phyloP scores from a whole-genome alignment of 2,329 filamentous ascomycete genomes.

The Penicillium brasilianum region DNA sequence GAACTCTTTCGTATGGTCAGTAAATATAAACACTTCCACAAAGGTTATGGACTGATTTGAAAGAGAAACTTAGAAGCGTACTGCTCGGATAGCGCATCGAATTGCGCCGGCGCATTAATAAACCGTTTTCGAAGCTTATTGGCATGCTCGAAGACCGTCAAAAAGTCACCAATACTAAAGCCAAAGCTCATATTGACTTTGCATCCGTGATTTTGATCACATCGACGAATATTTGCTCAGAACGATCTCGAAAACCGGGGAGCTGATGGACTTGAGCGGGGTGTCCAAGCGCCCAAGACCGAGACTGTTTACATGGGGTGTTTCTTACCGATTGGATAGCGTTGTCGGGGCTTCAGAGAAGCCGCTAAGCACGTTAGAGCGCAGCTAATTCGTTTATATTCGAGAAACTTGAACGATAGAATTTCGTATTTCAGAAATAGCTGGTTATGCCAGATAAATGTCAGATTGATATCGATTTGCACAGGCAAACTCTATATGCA shows the following conservation, averaged over 20 bases:
- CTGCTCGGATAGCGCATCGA: not conserved
- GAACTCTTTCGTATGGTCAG: not conserved
- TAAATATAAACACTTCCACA: too few relatives aligned
- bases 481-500: slow-evolving; percentile 1
- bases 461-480: not conserved
- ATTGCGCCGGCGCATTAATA: not conserved
- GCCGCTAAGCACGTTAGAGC: not conserved
- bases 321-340: not conserved
- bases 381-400: not conserved
- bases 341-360: not conserved
- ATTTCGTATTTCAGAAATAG: not conserved
- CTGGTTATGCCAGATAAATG: not conserved
- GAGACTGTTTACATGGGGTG: not conserved
- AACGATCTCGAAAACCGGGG: not conserved
- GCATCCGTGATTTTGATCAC: not conserved
- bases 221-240: not conserved
- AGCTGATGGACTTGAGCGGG: not conserved
- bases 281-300: not conserved
- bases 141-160: not conserved
- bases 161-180: not conserved
- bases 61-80: not conserved
- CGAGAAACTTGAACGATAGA: too few relatives aligned
- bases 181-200: not conserved
- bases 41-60: too few relatives aligned
- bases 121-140: slow-evolving; percentile 4